phyloP scores from a whole-genome alignment of 2,329 filamentous ascomycete genomes.

The Lachnum nothofagi region DNA sequence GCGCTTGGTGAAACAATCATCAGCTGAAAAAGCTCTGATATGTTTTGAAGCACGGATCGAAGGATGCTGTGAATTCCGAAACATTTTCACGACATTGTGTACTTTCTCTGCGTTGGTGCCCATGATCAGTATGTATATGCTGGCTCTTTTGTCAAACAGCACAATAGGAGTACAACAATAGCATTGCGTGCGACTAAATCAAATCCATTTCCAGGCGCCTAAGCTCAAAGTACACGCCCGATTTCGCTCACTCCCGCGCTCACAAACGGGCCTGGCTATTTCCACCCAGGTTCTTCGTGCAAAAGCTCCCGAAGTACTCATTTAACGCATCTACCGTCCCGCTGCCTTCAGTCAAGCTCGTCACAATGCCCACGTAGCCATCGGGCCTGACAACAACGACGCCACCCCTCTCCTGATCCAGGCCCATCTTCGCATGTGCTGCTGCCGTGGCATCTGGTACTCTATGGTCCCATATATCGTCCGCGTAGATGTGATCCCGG shows the following conservation, averaged over 20 bases:
- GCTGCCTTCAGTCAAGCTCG: conserved; percentile 66
- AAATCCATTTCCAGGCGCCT: background rate
- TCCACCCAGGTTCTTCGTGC: conserved; percentile 52
- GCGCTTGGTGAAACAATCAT: no score
- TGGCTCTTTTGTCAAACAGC: no score
- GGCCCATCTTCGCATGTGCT: conserved; percentile 81
- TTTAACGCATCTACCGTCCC: conserved; percentile 79
- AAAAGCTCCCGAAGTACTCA: conserved; percentile 72
- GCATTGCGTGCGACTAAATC: no score
- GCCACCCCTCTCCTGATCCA: conserved; percentile 67
- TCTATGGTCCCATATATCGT: conserved; percentile 69
- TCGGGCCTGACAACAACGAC: conserved; percentile 82
- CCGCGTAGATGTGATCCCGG: conserved; percentile 77
- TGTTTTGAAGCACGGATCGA: no score
- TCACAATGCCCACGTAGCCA: conserved; percentile 76
- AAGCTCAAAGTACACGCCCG: background rate
- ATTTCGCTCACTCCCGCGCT: background rate
- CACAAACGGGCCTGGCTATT: conserved; percentile 37
- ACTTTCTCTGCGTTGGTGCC: no score
- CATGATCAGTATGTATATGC: no score
- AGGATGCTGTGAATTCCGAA: no score
- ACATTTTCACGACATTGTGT: no score
- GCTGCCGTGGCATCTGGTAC: conserved; percentile 66
- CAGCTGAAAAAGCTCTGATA: no score
- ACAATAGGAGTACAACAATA: no score